Conservation (phyloP, 768 basidiomycete species). For the Pulveroboletus sp. region DNA sequence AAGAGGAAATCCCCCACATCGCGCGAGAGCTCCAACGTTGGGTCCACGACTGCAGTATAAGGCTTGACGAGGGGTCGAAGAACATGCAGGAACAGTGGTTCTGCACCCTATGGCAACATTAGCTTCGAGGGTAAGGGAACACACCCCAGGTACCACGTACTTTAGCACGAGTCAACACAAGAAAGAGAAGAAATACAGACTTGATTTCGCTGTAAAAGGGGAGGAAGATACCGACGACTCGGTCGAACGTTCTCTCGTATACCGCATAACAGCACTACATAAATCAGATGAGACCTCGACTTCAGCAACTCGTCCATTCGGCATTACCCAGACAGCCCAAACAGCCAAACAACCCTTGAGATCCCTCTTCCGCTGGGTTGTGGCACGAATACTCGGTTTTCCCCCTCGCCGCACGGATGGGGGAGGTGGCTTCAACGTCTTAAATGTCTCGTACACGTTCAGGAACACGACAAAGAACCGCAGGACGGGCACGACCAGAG, state of each 20-base stretch:
- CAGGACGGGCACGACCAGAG: constrained; percentile 60
- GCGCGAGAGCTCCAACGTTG: constrained; percentile 52
- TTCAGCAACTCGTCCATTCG: constrained; percentile 6
- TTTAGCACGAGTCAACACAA: constrained; percentile 70
- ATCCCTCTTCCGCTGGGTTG: constrained; percentile 73
- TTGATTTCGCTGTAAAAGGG: constrained; percentile 87
- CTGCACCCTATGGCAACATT: constrained; percentile 58
- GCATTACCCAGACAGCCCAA: constrained; percentile 80
- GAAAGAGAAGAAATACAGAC: constrained; percentile 64
- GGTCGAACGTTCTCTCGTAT: constrained; percentile 66
- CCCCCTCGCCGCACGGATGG: constrained; percentile 47
- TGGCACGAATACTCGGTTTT: constrained; percentile 58
- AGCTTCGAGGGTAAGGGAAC: constrained; percentile 3
- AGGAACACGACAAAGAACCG: constrained; percentile 68
- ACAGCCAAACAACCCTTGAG: constrained; percentile 82
- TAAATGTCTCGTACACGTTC: constrained; percentile 82
- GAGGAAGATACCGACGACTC: constrained; percentile 60
- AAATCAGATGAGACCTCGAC: constrained; percentile 11
- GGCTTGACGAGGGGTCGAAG: constrained; percentile 77
- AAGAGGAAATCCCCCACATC: constrained; percentile 62
- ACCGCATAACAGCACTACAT: constrained; percentile 59
- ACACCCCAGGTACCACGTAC: constrained; percentile 37
- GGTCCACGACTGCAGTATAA: constrained; percentile 62
- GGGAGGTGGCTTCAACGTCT: constrained; percentile 67
- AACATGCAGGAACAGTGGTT: constrained; percentile 78